Conservation (phyloP, 306 rosid genomes). For the Fagus sylvatica region DNA sequence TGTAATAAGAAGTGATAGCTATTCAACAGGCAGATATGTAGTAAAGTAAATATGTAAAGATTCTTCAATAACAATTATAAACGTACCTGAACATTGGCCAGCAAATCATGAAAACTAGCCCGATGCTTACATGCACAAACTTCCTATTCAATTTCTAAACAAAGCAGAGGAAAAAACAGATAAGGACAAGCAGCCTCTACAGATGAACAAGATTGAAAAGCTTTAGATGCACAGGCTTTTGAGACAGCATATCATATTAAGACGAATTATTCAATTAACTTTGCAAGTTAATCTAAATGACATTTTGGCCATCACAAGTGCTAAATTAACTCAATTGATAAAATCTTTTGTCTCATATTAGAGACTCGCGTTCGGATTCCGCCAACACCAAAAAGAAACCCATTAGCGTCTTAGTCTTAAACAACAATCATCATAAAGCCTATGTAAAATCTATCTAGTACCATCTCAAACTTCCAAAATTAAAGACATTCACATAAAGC, state of each 20-base stretch:
- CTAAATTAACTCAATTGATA: too few species aligned
- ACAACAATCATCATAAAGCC: too few species aligned
- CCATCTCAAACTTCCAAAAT: too few species aligned
- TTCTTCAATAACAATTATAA: slow-evolving; percentile 5
- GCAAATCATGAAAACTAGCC: slow-evolving; percentile 84
- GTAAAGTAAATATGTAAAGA: slow-evolving; percentile 7
- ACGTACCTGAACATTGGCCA: slow-evolving; percentile 93
- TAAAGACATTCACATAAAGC: too few species aligned
- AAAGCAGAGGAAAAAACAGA: slow-evolving; percentile 11
- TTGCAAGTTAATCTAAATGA: background rate
- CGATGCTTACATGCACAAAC: slow-evolving; percentile 85
- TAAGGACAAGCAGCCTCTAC: background rate
- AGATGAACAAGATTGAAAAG: background rate
- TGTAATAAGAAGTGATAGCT: slow-evolving; percentile 33
- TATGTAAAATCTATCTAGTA: too few species aligned
- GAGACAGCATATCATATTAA: background rate
- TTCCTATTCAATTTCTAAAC: slow-evolving; percentile 88
- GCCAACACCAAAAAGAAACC: too few species aligned
- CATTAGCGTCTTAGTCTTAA: too few species aligned
- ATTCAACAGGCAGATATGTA: slow-evolving; percentile 19
- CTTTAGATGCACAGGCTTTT: background rate
- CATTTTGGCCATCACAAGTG: background rate
- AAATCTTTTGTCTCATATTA: too few species aligned
- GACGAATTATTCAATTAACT: background rate
- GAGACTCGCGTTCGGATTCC: too few species aligned